Evolutionary conservation across 371 early-diverging fungal species (phyloP).

Genomic region (Mucor sp.): DNA sequence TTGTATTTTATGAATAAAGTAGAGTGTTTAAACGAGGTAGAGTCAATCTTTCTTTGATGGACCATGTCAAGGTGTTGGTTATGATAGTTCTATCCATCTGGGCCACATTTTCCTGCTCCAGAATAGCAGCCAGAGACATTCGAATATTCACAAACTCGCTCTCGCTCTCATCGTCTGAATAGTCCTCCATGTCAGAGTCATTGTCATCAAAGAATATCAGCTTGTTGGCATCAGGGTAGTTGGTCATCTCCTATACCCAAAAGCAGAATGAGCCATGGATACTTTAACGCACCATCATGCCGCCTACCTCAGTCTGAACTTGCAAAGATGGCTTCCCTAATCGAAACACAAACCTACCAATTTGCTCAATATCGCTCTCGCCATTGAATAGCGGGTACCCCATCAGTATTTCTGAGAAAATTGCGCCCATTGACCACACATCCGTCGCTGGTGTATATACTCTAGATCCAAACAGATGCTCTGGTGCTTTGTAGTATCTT

Average conservation of each 20-base stretch:
- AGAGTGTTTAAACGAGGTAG: constrained; percentile 3
- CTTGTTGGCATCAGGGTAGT: constrained; percentile 46
- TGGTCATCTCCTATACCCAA: constrained; percentile 34
- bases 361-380: constrained; percentile 46
- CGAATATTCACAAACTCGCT: constrained; percentile 29
- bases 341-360: constrained; percentile 38
- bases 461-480: constrained; percentile 44
- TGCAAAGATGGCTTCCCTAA: constrained; percentile 34
- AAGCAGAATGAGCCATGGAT: background rate
- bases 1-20: background rate
- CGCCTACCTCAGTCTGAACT: constrained; percentile 23
- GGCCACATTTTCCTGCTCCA: constrained; percentile 34
- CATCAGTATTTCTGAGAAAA: constrained; percentile 32
- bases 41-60: constrained; percentile 26
- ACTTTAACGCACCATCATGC: background rate
- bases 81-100: constrained; percentile 15
- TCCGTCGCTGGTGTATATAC: constrained; percentile 42
- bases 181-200: constrained; percentile 4
- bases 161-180: constrained; percentile 18
- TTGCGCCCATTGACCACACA: constrained; percentile 48
- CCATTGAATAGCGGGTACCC: constrained; percentile 42
- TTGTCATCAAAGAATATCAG: constrained; percentile 36
- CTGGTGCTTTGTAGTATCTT: constrained; percentile 52
- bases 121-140: constrained; percentile 33
- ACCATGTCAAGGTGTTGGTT: constrained; percentile 37